Percentiles rank a stretch among this genome's conserved stretches.
Conservation (phyloP, 139 green algal species). For the Chlamydomonas asymmetrica region DNA sequence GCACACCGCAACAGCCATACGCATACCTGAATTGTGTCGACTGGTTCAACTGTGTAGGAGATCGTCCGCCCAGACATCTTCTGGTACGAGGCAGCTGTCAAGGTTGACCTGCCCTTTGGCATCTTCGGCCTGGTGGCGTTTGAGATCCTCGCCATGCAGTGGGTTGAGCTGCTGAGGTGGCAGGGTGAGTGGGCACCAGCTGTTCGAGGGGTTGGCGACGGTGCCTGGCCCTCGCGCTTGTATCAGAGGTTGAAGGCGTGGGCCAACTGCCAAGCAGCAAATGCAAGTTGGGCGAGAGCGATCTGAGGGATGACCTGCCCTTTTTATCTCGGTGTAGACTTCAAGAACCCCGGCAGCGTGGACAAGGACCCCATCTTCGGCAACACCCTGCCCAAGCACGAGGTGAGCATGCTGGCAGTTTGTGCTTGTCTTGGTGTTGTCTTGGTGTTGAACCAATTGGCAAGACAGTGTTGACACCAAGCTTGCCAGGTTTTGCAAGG, state of each 20-base stretch:
- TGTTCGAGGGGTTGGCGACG: too few species aligned
- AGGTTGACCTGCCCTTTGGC: constrained; percentile 67
- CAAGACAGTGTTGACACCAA: too few species aligned
- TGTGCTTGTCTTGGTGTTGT: neutral
- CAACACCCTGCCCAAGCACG: constrained; percentile 68
- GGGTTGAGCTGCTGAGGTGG: constrained; percentile 68
- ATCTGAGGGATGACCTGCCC: too few species aligned
- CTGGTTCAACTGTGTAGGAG: constrained; percentile 43
- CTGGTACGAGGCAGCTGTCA: constrained; percentile 52
- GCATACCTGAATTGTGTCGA: neutral
- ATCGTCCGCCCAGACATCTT: constrained; percentile 73
- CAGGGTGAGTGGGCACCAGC: too few species aligned
- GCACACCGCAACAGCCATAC: neutral
- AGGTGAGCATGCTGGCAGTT: constrained; percentile 39
- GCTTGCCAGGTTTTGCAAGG: neutral
- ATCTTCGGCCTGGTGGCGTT: constrained; percentile 78
- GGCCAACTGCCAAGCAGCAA: too few species aligned
- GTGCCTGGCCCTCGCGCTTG: too few species aligned
- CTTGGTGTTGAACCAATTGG: neutral
- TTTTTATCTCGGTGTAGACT: too few species aligned
- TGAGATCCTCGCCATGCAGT: constrained; percentile 90
- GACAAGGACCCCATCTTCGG: constrained; percentile 83
- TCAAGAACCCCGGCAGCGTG: constrained; percentile 76
- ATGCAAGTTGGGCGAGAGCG: too few species aligned
- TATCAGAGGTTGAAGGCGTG: too few species aligned